These are phyloP conservation scores for Aspergillus amoenus DNA, from an alignment of 2,329 filamentous ascomycete species.

Conservation along the genomic window DNA sequence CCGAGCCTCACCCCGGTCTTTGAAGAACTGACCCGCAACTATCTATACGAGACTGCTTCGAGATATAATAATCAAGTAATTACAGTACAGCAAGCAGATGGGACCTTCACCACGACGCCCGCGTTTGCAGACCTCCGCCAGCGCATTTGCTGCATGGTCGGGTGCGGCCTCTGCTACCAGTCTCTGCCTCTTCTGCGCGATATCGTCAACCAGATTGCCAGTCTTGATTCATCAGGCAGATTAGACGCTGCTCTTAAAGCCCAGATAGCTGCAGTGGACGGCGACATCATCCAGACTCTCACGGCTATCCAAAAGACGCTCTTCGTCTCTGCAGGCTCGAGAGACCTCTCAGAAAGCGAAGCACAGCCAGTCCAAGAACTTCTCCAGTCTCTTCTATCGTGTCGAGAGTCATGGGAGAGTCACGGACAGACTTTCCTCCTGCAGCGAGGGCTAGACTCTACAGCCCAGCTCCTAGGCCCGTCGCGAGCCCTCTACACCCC, in stretches of 20 bases:
- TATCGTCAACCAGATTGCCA: neutral
- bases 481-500: neutral
- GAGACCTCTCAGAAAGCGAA: neutral
- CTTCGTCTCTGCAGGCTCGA: neutral
- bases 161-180: conserved; percentile 2
- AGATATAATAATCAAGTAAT: neutral
- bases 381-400: neutral
- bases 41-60: neutral
- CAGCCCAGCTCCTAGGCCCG: neutral
- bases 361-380: neutral
- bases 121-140: neutral
- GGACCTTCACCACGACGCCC: neutral
- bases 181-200: neutral
- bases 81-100: neutral
- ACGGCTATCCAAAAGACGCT: neutral
- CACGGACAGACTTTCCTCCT: neutral
- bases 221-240: neutral
- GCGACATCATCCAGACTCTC: neutral
- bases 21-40: neutral
- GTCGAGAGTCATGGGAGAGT: neutral
- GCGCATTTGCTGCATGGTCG: conserved; percentile 1
- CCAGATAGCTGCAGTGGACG: neutral
- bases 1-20: neutral
- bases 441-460: neutral
- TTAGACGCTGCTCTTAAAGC: too few relatives aligned